Evolutionary conservation across 176 grass and related monocot species (phyloP), one percentile per base, ranked within the genome.

Genomic region (Saccharum spontaneum): DNA sequence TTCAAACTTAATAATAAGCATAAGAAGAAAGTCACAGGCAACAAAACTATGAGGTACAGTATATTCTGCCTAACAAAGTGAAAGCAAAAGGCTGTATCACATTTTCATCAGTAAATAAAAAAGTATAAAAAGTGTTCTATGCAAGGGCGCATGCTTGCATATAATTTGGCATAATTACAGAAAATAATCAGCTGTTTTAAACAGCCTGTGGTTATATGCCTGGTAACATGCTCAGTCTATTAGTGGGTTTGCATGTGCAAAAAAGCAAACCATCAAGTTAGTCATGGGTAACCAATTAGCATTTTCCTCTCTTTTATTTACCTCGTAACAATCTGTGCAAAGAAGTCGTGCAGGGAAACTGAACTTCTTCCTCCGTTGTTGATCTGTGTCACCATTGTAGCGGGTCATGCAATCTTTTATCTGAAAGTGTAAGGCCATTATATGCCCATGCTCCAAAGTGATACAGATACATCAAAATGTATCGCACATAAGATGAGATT

Each of bases 311-410:
- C 26, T 20, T 79, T 91, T 95, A 98, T 79, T 91, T 96, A 98
- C 97, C 86, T 99, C 88, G 0, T 84, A 96, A 87, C 91, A 99
- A 92, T 99, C 97, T 34, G 97, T 87, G 81, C 97, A 96, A 57
- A 99, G 92, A 89, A 99, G 97, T 62, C 93, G 90, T 65, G 93
- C 93, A 88, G 91, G 93, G 79, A 99, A 99, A 89, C 86, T 89
- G 75, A 99, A 96, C 74, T 94, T 99, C 86, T 98, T 96, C 67
- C 90, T 90, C 28, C 90, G 91, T 71, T 96, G 93, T 76, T 91
- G 97, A 34, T 96, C 91, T 5, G 86, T 63, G 63, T 99, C 97
- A 5, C 93, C 93, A 9, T 99, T 99, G 79, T 94, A 99, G 64
- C 97, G 94, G 67, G 91, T 99, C 82, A 88, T 94, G 83, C 97